Conservation (phyloP, 1,284 basidiomycete genomes). For the Ganoderma meredithae region DNA sequence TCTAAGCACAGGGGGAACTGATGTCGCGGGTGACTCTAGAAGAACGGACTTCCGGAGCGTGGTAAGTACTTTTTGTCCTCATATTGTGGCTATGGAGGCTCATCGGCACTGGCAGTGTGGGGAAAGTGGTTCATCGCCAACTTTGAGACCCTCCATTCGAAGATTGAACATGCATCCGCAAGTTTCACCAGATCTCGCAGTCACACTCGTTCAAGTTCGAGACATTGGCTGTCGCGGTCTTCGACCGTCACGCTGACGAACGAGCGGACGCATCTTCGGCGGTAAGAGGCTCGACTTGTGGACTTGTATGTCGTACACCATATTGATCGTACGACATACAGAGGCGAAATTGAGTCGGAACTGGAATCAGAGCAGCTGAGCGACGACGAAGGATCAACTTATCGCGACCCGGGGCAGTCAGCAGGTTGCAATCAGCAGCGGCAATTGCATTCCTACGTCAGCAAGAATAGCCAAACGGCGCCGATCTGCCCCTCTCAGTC, state of each 20-base stretch:
- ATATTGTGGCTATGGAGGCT: too few species aligned
- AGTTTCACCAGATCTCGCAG: too few species aligned
- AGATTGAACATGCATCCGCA: not conserved
- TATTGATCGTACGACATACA: not conserved
- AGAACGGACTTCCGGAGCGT: not conserved
- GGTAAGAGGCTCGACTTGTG: too few species aligned
- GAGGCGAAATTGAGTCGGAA: not conserved
- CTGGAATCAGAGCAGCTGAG: not conserved
- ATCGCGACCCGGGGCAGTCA: too few species aligned
- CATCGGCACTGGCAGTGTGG: not conserved
- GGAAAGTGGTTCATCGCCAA: not conserved
- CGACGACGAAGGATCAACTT: not conserved
- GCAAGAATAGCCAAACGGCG: too few species aligned
- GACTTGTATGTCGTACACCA: too few species aligned
- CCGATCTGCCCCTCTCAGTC: too few species aligned
- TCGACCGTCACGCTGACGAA: not conserved
- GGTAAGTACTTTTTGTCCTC: not conserved
- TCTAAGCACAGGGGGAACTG: not conserved
- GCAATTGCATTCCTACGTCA: too few species aligned
- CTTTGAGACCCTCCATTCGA: not conserved
- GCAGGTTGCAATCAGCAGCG: too few species aligned
- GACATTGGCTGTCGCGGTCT: not conserved
- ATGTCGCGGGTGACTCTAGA: not conserved
- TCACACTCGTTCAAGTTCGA: not conserved
- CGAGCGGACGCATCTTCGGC: not conserved